These are phyloP conservation scores for Biscutella laevigata DNA, from an alignment of 441 rosid species.

Conservation along the genomic window DNA sequence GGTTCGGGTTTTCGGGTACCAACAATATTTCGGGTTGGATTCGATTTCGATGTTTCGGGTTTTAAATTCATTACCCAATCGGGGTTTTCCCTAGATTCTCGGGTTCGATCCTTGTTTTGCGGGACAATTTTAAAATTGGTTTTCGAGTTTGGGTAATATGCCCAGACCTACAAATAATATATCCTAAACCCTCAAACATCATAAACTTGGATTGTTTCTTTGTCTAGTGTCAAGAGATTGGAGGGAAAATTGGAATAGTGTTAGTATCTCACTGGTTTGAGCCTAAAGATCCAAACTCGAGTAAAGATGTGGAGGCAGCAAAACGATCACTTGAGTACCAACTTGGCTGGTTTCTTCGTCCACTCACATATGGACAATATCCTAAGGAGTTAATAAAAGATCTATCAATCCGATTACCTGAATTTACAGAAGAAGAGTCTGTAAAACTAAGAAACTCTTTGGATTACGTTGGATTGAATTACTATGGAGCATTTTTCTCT, in stretches of 20 bases:
- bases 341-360: conserved; percentile 48
- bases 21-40: too few species aligned
- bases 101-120: too few species aligned
- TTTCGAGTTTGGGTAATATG: too few species aligned
- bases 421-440: conserved; percentile 15
- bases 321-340: conserved; percentile 40
- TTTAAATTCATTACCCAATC: too few species aligned
- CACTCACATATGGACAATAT: conserved; percentile 26
- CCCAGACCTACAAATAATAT: too few species aligned
- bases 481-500: conserved; percentile 24
- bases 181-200: too few species aligned
- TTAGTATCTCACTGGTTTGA: conserved; percentile 40
- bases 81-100: too few species aligned
- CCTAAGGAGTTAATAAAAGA: conserved; percentile 13
- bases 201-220: too few species aligned
- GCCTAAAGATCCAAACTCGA: conserved; percentile 33
- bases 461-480: conserved; percentile 27
- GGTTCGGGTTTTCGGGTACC: too few species aligned
- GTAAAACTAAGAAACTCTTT: conserved; percentile 10
- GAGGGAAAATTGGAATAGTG: conserved; percentile 54
- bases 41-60: too few species aligned
- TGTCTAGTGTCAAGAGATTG: conserved; percentile 23
- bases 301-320: conserved; percentile 32
- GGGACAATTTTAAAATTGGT: too few species aligned
- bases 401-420: background rate